Conservation (phyloP, 2,329 filamentous ascomycete species). For the Dactylellina haptotyla region DNA sequence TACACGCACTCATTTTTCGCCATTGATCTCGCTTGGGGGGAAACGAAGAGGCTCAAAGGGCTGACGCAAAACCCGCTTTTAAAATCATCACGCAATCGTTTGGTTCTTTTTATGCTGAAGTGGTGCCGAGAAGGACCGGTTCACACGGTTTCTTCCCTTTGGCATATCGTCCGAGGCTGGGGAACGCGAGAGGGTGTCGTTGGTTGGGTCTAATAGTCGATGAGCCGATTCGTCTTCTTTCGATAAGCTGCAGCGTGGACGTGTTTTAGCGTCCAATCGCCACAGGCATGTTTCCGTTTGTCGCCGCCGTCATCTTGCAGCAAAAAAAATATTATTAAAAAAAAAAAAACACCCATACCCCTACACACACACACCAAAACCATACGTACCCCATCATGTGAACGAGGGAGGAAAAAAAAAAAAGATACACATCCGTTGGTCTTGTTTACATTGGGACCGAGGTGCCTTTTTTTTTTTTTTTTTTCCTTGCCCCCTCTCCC, state of each 20-base stretch:
- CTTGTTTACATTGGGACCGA: background rate
- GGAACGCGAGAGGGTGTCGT: background rate
- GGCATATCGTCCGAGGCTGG: slow-evolving; percentile 1
- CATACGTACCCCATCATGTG: background rate
- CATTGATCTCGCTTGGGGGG: slow-evolving; percentile 36
- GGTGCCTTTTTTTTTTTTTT: background rate
- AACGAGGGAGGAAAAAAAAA: background rate
- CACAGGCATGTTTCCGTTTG: slow-evolving; percentile 42
- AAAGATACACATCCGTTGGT: background rate
- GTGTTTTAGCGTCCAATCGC: slow-evolving; percentile 40
- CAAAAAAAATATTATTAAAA: slow-evolving; percentile 20
- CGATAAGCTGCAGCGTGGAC: slow-evolving; percentile 22
- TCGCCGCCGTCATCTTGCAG: slow-evolving; percentile 52
- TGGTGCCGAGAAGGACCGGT: slow-evolving; percentile 32
- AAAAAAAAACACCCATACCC: slow-evolving; percentile 7
- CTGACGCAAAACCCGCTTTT: background rate
- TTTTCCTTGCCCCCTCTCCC: background rate
- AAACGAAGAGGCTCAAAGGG: slow-evolving; percentile 20
- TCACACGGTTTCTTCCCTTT: slow-evolving; percentile 15
- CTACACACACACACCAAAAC: background rate
- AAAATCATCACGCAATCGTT: background rate
- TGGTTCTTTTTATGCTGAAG: slow-evolving; percentile 17
- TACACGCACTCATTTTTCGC: slow-evolving; percentile 11
- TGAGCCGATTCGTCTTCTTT: slow-evolving; percentile 2
- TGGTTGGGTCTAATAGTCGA: slow-evolving; percentile 5